Percentiles rank a stretch among this genome's conserved stretches.
Conservation (phyloP, 1,284 basidiomycete species). For the Macrocystidia cucumis region DNA sequence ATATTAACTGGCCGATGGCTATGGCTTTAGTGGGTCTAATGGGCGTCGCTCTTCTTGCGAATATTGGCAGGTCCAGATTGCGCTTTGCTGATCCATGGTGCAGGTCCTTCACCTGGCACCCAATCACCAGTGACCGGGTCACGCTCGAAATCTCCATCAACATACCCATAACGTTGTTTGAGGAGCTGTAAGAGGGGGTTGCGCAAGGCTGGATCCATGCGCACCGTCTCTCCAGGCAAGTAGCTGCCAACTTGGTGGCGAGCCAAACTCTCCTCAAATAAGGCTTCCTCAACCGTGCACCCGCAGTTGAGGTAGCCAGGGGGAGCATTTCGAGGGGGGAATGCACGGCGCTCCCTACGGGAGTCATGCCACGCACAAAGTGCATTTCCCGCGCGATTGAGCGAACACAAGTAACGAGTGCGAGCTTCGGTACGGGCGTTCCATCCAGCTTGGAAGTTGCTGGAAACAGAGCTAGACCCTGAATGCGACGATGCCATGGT, state of each 20-base stretch:
- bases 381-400: slow-evolving; percentile 78
- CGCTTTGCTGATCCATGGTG: too few species aligned
- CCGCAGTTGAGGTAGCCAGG: slow-evolving; percentile 73
- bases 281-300: slow-evolving; percentile 71
- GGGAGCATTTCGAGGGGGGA: slow-evolving; percentile 76
- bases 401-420: slow-evolving; percentile 62
- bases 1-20: too few species aligned
- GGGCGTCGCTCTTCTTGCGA: too few species aligned
- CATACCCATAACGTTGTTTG: slow-evolving; percentile 66
- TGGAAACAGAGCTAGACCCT: slow-evolving; percentile 32
- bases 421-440: slow-evolving; percentile 63
- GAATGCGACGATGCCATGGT: too few species aligned
- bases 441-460: slow-evolving; percentile 55
- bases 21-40: too few species aligned
- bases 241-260: slow-evolving; percentile 74
- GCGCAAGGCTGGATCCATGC: slow-evolving; percentile 78
- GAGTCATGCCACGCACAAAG: slow-evolving; percentile 85
- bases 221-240: slow-evolving; percentile 72
- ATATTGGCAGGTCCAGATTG: too few species aligned
- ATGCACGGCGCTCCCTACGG: slow-evolving; percentile 65
- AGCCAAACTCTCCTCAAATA: slow-evolving; percentile 76
- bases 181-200: slow-evolving; percentile 70
- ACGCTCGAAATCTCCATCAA: slow-evolving; percentile 76
- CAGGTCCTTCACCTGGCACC: slow-evolving; percentile 54
- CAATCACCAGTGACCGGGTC: slow-evolving; percentile 54